Evolutionary conservation across 2,329 filamentous ascomycete genomes (phyloP).

Genomic region (Xylaria sp.): DNA sequence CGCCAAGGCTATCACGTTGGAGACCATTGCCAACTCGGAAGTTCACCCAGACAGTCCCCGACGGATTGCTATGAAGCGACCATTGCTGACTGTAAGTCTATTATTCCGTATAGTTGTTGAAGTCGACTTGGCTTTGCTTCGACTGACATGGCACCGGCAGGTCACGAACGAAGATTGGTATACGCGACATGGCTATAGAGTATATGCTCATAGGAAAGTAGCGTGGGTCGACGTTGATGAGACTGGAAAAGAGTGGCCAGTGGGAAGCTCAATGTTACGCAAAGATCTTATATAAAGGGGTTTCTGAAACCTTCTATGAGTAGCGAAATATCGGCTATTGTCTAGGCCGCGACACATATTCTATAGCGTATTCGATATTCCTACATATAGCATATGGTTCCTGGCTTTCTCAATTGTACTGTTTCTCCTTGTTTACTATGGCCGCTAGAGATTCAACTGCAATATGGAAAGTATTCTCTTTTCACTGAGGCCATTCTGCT

Average conservation of each 20-base stretch:
- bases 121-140: not conserved
- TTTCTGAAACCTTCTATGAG: too few species aligned
- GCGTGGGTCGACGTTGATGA: conserved; percentile 33
- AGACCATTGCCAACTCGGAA: conserved; percentile 34
- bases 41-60: conserved; percentile 27
- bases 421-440: too few species aligned
- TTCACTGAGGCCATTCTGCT: too few species aligned
- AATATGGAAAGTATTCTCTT: too few species aligned
- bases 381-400: too few species aligned
- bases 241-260: conserved; percentile 32
- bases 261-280: conserved; percentile 19
- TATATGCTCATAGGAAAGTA: conserved; percentile 25
- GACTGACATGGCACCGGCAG: conserved; percentile 18
- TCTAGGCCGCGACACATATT: too few species aligned
- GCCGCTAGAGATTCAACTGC: too few species aligned
- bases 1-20: conserved; percentile 33
- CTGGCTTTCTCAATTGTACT: too few species aligned
- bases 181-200: conserved; percentile 31
- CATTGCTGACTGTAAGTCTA: conserved; percentile 25
- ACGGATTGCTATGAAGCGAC: conserved; percentile 29
- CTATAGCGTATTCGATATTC: too few species aligned
- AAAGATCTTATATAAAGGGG: conserved; percentile 40
- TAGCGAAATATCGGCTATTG: too few species aligned
- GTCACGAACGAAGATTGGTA: conserved; percentile 38
- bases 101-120: not conserved